phyloP scores from a whole-genome alignment of 139 green algal species.

The Coelastrella sp. region DNA sequence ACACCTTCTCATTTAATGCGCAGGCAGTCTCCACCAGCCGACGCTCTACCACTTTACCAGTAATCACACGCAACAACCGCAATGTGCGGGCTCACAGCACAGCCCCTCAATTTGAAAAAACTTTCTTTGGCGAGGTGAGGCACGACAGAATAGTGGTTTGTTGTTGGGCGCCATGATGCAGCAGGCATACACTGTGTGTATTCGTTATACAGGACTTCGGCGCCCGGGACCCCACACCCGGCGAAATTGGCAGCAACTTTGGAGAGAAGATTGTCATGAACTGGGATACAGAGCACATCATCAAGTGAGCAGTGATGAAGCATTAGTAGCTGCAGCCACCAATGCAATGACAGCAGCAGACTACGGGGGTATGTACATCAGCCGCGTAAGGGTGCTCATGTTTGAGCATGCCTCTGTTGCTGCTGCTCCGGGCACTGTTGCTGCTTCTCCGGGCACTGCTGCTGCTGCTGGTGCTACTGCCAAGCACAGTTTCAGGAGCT shows the following conservation, averaged over 20 bases:
- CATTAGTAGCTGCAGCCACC: background rate
- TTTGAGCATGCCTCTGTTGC: background rate
- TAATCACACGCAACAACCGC: background rate
- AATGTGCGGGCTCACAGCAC: slow-evolving; percentile 27
- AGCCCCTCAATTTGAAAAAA: slow-evolving; percentile 52
- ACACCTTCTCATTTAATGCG: background rate
- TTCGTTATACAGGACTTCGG: slow-evolving; percentile 78
- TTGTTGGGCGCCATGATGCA: too few species aligned
- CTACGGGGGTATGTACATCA: background rate
- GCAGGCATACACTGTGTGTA: too few species aligned
- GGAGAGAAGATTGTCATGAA: slow-evolving; percentile 87
- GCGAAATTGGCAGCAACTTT: slow-evolving; percentile 90
- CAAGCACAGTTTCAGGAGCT: background rate
- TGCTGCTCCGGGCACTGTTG: background rate
- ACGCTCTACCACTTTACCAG: background rate
- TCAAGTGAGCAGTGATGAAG: background rate
- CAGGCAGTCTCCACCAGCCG: slow-evolving; percentile 41
- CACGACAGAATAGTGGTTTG: background rate
- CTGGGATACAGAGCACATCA: slow-evolving; percentile 83
- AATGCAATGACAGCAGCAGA: background rate
- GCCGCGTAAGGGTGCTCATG: background rate
- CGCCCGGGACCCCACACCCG: slow-evolving; percentile 84
- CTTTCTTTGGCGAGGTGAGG: slow-evolving; percentile 61
- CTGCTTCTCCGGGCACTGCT: background rate
- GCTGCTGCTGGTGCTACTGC: background rate